phyloP scores from a whole-genome alignment of 345 rosid genomes.

The Balakata baccata region DNA sequence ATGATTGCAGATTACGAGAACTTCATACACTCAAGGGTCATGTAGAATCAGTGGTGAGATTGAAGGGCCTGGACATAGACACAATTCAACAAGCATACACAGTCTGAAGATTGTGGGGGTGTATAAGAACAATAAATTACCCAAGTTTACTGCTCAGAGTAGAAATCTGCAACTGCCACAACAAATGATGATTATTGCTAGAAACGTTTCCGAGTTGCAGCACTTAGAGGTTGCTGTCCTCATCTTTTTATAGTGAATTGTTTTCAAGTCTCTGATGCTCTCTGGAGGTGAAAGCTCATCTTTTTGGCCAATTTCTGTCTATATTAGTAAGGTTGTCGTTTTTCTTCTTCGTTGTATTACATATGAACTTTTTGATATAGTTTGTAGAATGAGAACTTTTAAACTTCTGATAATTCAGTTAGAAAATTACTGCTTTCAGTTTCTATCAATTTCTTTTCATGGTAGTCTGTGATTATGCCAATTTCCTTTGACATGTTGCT shows the following conservation, averaged over 20 bases:
- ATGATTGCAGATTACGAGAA: conserved; percentile 69
- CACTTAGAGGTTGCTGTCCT: conserved; percentile 4
- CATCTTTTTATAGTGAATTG: neutral
- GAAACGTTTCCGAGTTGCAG: neutral
- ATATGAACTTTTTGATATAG: neutral
- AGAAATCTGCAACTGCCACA: conserved; percentile 21
- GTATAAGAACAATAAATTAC: conserved; percentile 10
- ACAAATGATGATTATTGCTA: neutral
- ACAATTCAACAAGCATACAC: conserved; percentile 97
- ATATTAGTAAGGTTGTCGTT: conserved; percentile 15
- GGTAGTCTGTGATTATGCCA: no score
- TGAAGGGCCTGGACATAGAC: conserved; percentile 91
- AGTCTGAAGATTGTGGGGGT: conserved; percentile 38
- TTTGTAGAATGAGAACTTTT: neutral
- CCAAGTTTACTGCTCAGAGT: conserved; percentile 7
- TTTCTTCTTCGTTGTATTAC: neutral
- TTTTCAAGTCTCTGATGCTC: neutral
- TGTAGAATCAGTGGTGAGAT: conserved; percentile 89
- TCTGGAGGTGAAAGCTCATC: conserved; percentile 5
- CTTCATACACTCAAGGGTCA: conserved; percentile 94
- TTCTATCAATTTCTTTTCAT: neutral
- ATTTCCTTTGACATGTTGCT: no score
- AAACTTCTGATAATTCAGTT: neutral
- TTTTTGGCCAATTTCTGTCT: conserved; percentile 14
- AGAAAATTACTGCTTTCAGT: neutral